phyloP scores from a whole-genome alignment of 2,329 filamentous ascomycete species.

The Xylariales sp. region DNA sequence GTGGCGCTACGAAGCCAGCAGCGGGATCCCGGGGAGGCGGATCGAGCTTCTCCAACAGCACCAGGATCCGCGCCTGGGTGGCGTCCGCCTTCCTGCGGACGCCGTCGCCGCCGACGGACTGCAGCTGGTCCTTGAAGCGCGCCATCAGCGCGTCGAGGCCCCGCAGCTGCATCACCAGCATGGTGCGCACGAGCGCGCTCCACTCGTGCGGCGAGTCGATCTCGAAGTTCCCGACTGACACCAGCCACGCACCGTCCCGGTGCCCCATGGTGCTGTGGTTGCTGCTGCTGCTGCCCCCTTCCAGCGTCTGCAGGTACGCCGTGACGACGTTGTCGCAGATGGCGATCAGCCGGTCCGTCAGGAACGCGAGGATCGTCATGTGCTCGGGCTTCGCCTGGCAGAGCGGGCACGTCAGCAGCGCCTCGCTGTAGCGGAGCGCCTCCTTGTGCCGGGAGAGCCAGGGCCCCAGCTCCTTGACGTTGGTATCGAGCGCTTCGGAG shows the following conservation, averaged over 20 bases:
- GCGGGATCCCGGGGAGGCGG: slow-evolving; percentile 1
- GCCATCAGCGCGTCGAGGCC: slow-evolving; percentile 14
- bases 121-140: slow-evolving; percentile 18
- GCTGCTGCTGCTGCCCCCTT: background rate
- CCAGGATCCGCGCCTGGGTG: slow-evolving; percentile 7
- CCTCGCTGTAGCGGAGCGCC: slow-evolving; percentile 31
- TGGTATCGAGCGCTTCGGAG: background rate
- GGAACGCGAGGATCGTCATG: slow-evolving; percentile 27
- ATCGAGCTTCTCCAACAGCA: slow-evolving; percentile 21
- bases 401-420: slow-evolving; percentile 22
- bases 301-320: slow-evolving; percentile 14
- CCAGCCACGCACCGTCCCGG: slow-evolving; percentile 19
- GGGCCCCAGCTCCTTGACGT: slow-evolving; percentile 20
- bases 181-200: slow-evolving; percentile 23
- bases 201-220: slow-evolving; percentile 28
- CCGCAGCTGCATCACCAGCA: slow-evolving; percentile 26
- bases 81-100: slow-evolving; percentile 25
- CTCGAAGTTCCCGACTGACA: slow-evolving; percentile 27
- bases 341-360: slow-evolving; percentile 23
- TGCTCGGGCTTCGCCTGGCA: slow-evolving; percentile 29
- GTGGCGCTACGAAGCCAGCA: background rate
- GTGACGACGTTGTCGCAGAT: slow-evolving; percentile 28
- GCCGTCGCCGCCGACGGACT: slow-evolving; percentile 14
- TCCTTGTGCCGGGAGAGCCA: slow-evolving; percentile 31
- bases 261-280: background rate